These are phyloP conservation scores for Myxozyma mucilagina DNA, from an alignment of 805 yeast species.

Conservation along the genomic window DNA sequence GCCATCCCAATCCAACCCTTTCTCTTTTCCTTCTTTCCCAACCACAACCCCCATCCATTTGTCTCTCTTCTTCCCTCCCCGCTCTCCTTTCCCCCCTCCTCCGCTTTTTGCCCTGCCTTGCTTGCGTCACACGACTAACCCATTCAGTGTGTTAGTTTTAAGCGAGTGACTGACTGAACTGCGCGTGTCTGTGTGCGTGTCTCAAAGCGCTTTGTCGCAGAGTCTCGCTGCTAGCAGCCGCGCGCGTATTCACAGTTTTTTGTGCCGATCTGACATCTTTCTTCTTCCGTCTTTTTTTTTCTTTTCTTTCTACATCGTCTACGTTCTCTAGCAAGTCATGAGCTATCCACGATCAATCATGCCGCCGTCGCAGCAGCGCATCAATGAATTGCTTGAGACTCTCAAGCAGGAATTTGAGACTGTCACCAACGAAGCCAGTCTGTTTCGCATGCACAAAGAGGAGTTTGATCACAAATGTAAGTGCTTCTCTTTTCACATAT, in stretches of 20 bases:
- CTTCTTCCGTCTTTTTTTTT: neutral
- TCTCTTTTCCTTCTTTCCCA: neutral
- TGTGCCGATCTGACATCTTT: neutral
- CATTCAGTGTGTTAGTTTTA: too few relatives aligned
- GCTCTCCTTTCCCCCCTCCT: neutral
- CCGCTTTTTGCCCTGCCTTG: neutral
- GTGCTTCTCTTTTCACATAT: constrained; percentile 4
- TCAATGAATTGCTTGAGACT: constrained; percentile 85
- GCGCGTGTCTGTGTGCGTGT: neutral
- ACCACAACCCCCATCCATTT: neutral
- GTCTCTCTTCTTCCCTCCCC: neutral
- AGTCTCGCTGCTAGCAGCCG: neutral
- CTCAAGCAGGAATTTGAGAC: constrained; percentile 87
- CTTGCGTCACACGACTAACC: neutral
- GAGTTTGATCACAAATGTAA: constrained; percentile 78
- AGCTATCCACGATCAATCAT: constrained; percentile 38
- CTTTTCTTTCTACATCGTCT: neutral
- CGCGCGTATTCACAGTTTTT: neutral
- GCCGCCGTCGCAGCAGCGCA: constrained; percentile 40
- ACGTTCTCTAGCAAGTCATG: constrained; percentile 18
- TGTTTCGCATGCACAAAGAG: constrained; percentile 84
- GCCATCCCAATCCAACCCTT: neutral
- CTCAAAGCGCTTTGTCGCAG: neutral
- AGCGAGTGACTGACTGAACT: neutral
- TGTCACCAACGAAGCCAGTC: constrained; percentile 80